Evolutionary conservation across 345 rosid genomes (phyloP).

Genomic region (Acer negundo): DNA sequence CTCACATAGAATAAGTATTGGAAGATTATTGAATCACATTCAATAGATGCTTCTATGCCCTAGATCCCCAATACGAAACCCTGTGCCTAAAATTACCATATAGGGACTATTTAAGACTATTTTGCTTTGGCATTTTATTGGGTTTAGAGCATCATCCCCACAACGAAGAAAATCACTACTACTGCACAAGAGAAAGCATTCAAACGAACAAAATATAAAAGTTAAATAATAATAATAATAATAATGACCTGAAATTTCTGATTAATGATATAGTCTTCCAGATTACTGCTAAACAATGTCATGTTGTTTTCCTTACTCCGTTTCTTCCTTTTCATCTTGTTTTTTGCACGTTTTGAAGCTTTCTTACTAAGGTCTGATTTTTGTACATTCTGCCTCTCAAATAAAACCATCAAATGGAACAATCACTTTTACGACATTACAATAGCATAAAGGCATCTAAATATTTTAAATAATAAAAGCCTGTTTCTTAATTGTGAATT

Average conservation of each 20-base stretch:
- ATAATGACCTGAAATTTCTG: conserved; percentile 7
- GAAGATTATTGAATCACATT: conserved; percentile 3
- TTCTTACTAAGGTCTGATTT: background rate
- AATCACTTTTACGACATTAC: background rate
- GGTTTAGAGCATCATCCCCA: background rate
- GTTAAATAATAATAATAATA: background rate
- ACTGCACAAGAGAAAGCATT: background rate
- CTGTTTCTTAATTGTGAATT: background rate
- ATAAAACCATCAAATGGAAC: background rate
- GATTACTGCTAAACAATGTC: background rate
- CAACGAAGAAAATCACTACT: background rate
- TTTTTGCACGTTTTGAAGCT: background rate
- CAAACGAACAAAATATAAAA: background rate
- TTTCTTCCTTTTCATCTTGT: background rate
- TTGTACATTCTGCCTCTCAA: background rate
- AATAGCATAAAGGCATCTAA: background rate
- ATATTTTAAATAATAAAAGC: background rate
- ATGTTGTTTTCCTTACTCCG: background rate
- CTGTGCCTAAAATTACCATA: background rate
- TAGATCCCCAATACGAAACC: background rate
- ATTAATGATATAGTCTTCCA: background rate
- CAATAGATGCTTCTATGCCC: background rate
- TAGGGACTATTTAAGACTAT: background rate
- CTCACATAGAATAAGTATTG: background rate
- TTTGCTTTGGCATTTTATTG: background rate